Evolutionary conservation across 352 stramenopile species (phyloP), one percentile per base, ranked within the genome.

Genomic region (Vaucheria bursata): DNA sequence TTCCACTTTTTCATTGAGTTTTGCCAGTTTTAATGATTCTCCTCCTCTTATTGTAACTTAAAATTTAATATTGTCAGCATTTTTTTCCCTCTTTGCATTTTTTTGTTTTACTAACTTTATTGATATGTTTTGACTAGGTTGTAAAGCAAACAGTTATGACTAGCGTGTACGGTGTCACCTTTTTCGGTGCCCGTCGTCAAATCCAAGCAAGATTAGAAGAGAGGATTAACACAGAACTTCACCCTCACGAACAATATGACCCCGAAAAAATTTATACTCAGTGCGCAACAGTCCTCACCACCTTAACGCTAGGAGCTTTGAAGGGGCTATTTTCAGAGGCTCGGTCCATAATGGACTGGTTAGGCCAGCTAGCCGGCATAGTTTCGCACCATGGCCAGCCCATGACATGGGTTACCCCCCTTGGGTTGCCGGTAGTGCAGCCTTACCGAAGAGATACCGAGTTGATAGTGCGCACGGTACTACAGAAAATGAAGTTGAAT

Each of bases 131-230:
- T n/a, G n/a, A 59, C 35, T 97, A 98, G 85, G 94, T 99, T 18
- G 95, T 99, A 35, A 99, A 99, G 88, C 92, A 98, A 86, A 99
- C 97, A 50, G 96, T 99, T 0, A 99, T 99, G 97, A 99, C 97
- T 32, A 98, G 92, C 75, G 97, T 99, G 35, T 99, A 99, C 80
- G 97, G 97, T 73, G 97, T 99, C 32, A 99, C 97, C 4, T 98
- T 96, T 82, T 96, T 99, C 75, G 97, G 97, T n/a, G 96, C 97
- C 7, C 90, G 94, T 18, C 92, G 96, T 80, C 97, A 99, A 90
- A 98, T 99, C 79, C 90, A 93, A 78, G 92, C 93, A 53, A 95
- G 96, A 74, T 90, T 99, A 52, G 88, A 97, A 84, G 93, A 98
- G 75, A 88, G 87, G 32, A 50, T 50, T 12, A 50, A 12, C 39